Base-by-base conservation (phyloP, 306 rosid genomes). In the Nissolia schottii region DNA sequence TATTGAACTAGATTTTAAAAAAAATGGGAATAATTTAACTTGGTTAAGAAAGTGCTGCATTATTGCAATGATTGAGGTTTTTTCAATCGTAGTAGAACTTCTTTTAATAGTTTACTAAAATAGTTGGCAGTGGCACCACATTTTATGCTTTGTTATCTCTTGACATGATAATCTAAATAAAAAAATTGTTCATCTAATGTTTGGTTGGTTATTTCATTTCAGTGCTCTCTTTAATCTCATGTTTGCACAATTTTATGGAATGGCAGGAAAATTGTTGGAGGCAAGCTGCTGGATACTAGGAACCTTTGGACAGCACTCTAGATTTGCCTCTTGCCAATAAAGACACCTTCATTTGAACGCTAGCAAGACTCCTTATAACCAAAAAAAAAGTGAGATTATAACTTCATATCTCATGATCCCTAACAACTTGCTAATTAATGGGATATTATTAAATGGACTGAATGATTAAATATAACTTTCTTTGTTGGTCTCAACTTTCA, bases 241-340 rank as follows among this genome's bases (percentile, higher is more conserved):
- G 64, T 60, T 51, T 43, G 20, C 48, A 45, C 5, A 45, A 45
- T 45, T 45, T 45, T 45, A 38, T 73, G 73, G 75, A 71, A 76
- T 87, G 62, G 64, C 91, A 92, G 98, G 96, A 43, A 92, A 90
- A 78, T 85, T 92, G 83, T 69, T 92, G 72, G 98, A 90, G 85
- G 87, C 91, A 50, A 67, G 89, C 1, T 92, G 96, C 81, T 76
- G 88, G 79, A 88, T 92, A 92, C 87, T 92, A 32, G 90, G 92
- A 61, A 79, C 85, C 61, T 27, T 92, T 70, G 90, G 89, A 79
- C 96, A 88, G 79, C 86, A 86, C 67, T 82, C 89, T 50, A 85
- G 78, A 67, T 87, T 89, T 87, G 55, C 85, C 77, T 74, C 96
- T 68, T 92, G 98, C 84, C 88, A 90, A 53, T 92, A 77, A 92